Percentiles rank a stretch among this genome's conserved stretches.
Evolutionary conservation across 768 basidiomycete species (phyloP).

Genomic region (Polyporus arcularius): DNA sequence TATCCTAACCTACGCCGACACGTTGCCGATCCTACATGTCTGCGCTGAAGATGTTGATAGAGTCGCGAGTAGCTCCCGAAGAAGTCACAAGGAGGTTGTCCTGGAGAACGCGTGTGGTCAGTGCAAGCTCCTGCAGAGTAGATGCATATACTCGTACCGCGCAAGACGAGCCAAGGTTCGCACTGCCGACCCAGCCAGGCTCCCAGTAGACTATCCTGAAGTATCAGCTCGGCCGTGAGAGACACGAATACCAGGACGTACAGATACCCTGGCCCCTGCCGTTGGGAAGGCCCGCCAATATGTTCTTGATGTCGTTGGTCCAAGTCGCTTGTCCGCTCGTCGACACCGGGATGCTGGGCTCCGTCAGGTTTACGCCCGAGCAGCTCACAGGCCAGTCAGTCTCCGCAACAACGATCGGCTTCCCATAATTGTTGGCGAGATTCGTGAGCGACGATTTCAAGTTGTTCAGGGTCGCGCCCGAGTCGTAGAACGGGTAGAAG

Average conservation of each 20-base stretch:
- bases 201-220: slow-evolving; percentile 56
- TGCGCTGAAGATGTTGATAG: slow-evolving; percentile 31
- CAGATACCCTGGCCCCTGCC: slow-evolving; percentile 45
- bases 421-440: slow-evolving; percentile 48
- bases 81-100: slow-evolving; percentile 52
- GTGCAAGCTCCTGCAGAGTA: no score
- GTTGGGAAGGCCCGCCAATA: slow-evolving; percentile 41
- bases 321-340: slow-evolving; percentile 54
- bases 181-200: slow-evolving; percentile 64
- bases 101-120: slow-evolving; percentile 26
- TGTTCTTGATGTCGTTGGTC: slow-evolving; percentile 51
- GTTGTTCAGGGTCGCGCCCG: slow-evolving; percentile 52
- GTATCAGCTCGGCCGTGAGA: background rate
- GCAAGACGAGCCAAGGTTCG: slow-evolving; percentile 35
- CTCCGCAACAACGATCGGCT: slow-evolving; percentile 64
- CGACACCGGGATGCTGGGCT: slow-evolving; percentile 48
- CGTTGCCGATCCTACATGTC: slow-evolving; percentile 12
- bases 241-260: slow-evolving; percentile 4
- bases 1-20: no score
- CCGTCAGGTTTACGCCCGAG: slow-evolving; percentile 44
- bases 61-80: slow-evolving; percentile 41
- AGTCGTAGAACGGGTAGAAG: slow-evolving; percentile 66
- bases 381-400: slow-evolving; percentile 64
- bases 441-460: slow-evolving; percentile 53
- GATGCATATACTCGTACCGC: slow-evolving; percentile 23